A percentile compares a stretch with the other conserved stretches of the same genome.
Evolutionary conservation across 2,329 filamentous ascomycete species (phyloP).

Genomic region (Arthrobotrys conoides): DNA sequence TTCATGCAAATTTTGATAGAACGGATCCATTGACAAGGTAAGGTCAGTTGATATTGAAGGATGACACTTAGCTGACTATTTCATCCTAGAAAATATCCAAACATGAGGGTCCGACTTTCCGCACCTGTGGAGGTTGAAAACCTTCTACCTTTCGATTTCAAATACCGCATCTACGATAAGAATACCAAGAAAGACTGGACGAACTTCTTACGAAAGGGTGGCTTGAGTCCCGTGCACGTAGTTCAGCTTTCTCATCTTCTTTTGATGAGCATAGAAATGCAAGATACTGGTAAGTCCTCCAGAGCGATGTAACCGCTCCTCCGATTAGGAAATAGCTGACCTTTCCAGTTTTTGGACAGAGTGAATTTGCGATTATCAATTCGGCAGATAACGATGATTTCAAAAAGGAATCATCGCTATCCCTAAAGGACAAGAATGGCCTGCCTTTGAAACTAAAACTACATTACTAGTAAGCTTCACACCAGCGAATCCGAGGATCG

Average conservation of each 20-base stretch:
- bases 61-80: slow-evolving; percentile 65
- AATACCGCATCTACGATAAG: slow-evolving; percentile 98
- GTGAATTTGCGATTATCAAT: slow-evolving; percentile 98
- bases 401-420: slow-evolving; percentile 81
- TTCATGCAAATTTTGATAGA: slow-evolving; percentile 87
- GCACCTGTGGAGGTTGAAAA: slow-evolving; percentile 96
- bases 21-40: slow-evolving; percentile 84
- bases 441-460: slow-evolving; percentile 84
- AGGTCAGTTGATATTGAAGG: slow-evolving; percentile 63
- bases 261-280: slow-evolving; percentile 93
- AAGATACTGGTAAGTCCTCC: slow-evolving; percentile 81
- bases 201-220: slow-evolving; percentile 96
- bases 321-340: not conserved
- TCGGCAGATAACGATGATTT: slow-evolving; percentile 89
- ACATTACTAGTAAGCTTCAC: slow-evolving; percentile 80
- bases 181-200: slow-evolving; percentile 99
- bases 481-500: not conserved
- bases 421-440: slow-evolving; percentile 87
- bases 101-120: slow-evolving; percentile 92
- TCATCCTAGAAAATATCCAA: slow-evolving; percentile 80
- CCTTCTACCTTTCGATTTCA: slow-evolving; percentile 95
- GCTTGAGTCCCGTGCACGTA: slow-evolving; percentile 95
- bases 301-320: too few species aligned
- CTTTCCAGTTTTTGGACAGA: slow-evolving; percentile 67
- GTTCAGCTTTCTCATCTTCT: slow-evolving; percentile 95